A percentile compares a stretch with the other conserved stretches of the same genome.
Conservation (phyloP, 345 rosid species). For the Camelina neglecta region DNA sequence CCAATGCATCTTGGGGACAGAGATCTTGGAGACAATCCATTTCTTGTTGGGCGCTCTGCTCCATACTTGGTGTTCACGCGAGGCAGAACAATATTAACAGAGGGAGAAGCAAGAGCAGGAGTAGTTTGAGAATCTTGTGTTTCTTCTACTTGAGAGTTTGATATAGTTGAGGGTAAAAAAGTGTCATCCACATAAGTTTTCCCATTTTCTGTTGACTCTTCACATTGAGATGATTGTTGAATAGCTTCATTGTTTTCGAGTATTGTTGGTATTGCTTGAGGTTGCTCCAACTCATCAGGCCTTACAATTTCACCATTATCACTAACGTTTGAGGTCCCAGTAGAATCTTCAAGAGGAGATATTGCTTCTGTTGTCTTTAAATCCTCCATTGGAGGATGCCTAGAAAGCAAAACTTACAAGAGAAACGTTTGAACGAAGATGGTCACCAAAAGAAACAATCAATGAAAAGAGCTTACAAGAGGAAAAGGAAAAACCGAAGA, state of each 20-base stretch:
- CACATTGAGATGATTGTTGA: conserved; percentile 29
- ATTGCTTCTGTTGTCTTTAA: conserved; percentile 40
- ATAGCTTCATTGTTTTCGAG: conserved; percentile 13
- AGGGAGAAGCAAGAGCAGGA: conserved; percentile 12
- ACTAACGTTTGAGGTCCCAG: conserved; percentile 30
- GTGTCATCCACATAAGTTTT: conserved; percentile 40
- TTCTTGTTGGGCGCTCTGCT: conserved; percentile 36
- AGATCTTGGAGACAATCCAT: conserved; percentile 37
- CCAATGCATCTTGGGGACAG: conserved; percentile 38
- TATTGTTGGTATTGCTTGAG: conserved; percentile 28
- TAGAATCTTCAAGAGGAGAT: conserved; percentile 41
- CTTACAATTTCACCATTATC: conserved; percentile 18
- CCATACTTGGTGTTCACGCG: conserved; percentile 42
- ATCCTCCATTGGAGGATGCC: conserved; percentile 56
- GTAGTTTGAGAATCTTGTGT: conserved; percentile 15
- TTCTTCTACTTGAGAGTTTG: conserved; percentile 33
- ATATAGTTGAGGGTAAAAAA: conserved; percentile 30
- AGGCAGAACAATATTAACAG: conserved; percentile 47
- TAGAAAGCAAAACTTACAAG: conserved; percentile 10
- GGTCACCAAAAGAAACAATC: not conserved
- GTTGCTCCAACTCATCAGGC: conserved; percentile 37
- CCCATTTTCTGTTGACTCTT: conserved; percentile 32
- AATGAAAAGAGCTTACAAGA: conserved; percentile 15
- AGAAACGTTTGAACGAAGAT: not conserved
- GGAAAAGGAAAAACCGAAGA: conserved; percentile 17